These are phyloP conservation scores for Epichloe scottii DNA, from an alignment of 2,329 filamentous ascomycete genomes.

Conservation along the genomic window DNA sequence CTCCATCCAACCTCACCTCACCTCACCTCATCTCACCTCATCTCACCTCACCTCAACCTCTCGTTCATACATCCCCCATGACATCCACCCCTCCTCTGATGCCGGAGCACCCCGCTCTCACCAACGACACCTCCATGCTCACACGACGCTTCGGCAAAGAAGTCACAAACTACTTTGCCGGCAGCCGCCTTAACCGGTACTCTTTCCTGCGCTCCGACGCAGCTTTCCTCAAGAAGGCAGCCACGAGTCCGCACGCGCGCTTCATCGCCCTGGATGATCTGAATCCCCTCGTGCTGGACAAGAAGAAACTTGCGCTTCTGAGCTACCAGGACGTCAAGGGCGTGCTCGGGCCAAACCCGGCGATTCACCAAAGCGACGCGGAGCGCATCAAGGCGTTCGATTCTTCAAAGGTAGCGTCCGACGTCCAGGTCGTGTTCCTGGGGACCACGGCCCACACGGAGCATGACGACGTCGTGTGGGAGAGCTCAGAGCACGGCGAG, in stretches of 20 bases:
- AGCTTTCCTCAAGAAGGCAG: constrained; percentile 55
- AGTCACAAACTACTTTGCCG: constrained; percentile 73
- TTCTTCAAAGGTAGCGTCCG: constrained; percentile 54
- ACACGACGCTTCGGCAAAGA: constrained; percentile 67
- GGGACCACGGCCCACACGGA: constrained; percentile 57
- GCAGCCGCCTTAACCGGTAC: constrained; percentile 64
- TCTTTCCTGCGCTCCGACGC: constrained; percentile 64
- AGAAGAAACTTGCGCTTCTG: constrained; percentile 54
- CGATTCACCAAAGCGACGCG: constrained; percentile 57
- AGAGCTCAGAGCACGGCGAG: constrained; percentile 38
- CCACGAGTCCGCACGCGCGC: constrained; percentile 49
- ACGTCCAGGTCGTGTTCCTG: constrained; percentile 64
- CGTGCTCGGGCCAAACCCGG: constrained; percentile 56
- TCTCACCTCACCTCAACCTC: background rate
- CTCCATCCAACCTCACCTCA: no score
- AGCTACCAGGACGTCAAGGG: constrained; percentile 54
- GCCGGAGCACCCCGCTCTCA: constrained; percentile 32
- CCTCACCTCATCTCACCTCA: background rate
- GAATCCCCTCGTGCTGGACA: constrained; percentile 50
- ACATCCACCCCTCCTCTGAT: constrained; percentile 18
- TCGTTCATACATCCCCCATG: constrained; percentile 14
- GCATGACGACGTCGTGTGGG: background rate
- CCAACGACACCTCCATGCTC: constrained; percentile 51
- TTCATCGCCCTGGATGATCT: constrained; percentile 75
- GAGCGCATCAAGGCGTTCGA: constrained; percentile 63